Conservation (phyloP, 805 yeast genomes). For the Candida stauntonica region DNA sequence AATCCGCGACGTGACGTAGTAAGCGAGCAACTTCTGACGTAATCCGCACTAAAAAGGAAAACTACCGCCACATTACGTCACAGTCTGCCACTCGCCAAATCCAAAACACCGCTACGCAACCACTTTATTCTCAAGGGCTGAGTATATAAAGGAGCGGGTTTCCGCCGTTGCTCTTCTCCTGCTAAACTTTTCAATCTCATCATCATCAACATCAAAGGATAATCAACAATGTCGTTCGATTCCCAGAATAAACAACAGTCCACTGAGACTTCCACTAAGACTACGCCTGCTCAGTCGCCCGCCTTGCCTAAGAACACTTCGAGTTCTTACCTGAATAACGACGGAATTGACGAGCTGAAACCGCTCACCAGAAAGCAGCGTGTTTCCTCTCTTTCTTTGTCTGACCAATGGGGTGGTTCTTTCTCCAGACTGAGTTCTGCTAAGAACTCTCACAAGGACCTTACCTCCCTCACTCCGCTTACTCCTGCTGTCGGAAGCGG, state of each 20-base stretch:
- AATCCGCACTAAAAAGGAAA: no score
- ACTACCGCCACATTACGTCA: no score
- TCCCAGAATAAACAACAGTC: conserved; percentile 7
- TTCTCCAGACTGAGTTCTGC: conserved; percentile 27
- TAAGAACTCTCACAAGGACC: conserved; percentile 26
- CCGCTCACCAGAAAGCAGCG: conserved; percentile 60
- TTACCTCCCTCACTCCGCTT: conserved; percentile 26
- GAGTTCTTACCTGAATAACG: conserved; percentile 65
- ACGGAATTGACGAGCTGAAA: conserved; percentile 63
- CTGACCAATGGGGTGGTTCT: conserved; percentile 62
- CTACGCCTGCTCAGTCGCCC: conserved; percentile 17
- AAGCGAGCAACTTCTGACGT: no score
- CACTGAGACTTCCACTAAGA: conserved; percentile 17
- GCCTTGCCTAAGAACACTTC: conserved; percentile 34
- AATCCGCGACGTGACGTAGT: no score
- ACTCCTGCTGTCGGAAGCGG: no score
- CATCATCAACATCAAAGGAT: no score
- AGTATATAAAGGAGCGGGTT: no score
- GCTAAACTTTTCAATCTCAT: neutral
- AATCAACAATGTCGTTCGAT: conserved; percentile 15
- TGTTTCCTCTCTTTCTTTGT: conserved; percentile 61
- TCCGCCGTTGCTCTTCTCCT: no score
- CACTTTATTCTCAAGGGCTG: no score
- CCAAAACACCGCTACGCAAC: no score
- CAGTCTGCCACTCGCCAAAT: no score